A percentile compares a stretch with the other conserved stretches of the same genome.
Evolutionary conservation across 441 rosid genomes (phyloP).

Genomic region (Populus hybrid): DNA sequence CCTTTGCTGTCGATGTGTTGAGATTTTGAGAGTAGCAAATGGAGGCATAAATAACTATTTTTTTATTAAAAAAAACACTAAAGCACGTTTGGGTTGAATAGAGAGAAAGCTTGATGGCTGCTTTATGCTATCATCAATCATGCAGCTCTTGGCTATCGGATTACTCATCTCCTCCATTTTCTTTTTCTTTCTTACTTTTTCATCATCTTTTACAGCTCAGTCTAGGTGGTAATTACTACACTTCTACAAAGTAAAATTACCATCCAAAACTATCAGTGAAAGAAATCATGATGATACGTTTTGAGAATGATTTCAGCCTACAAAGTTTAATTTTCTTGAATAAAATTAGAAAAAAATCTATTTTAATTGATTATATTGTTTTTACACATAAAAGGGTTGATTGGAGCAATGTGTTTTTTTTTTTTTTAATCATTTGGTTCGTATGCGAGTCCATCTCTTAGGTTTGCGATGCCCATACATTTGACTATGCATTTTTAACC

Average conservation of each 20-base stretch:
- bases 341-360: too few relatives aligned
- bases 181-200: neutral
- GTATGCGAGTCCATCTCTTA: neutral
- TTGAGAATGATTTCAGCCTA: neutral
- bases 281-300: too few relatives aligned
- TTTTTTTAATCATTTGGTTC: neutral
- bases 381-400: too few relatives aligned
- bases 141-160: neutral
- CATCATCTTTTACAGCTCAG: neutral
- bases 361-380: too few relatives aligned
- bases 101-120: constrained; percentile 16
- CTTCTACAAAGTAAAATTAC: neutral
- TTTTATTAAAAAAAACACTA: constrained; percentile 9
- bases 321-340: too few relatives aligned
- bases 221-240: neutral
- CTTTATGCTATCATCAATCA: constrained; percentile 14
- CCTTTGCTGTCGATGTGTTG: constrained; percentile 32
- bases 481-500: neutral
- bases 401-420: too few relatives aligned
- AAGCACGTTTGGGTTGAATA: constrained; percentile 38
- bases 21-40: constrained; percentile 17
- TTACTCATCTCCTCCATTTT: neutral
- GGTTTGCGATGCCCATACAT: neutral
- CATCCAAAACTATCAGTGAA: neutral
- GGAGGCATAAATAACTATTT: constrained; percentile 8